A percentile compares a stretch with the other conserved stretches of the same genome.
phyloP scores from a whole-genome alignment of 2,329 filamentous ascomycete species.

The Xylaria sp. region DNA sequence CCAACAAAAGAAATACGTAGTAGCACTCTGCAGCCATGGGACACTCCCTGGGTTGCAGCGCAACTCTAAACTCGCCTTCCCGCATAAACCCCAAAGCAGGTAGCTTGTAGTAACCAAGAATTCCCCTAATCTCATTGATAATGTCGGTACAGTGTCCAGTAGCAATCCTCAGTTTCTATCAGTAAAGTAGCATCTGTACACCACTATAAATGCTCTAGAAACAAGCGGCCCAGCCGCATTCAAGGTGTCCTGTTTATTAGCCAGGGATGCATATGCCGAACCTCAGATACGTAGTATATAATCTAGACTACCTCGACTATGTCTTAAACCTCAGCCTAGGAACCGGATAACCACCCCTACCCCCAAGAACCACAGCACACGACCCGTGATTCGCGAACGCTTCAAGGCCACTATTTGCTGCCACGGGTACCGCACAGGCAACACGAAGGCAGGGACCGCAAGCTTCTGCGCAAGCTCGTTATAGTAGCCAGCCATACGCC shows the following conservation, averaged over 20 bases:
- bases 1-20: conserved; percentile 12
- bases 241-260: neutral
- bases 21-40: conserved; percentile 16
- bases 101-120: conserved; percentile 10
- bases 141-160: conserved; percentile 7
- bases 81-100: conserved; percentile 8
- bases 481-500: neutral
- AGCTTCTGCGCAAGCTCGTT: conserved; percentile 1
- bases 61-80: conserved; percentile 22
- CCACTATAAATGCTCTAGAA: conserved; percentile 12
- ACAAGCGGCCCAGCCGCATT: conserved; percentile 15
- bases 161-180: neutral
- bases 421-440: neutral
- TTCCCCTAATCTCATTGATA: conserved; percentile 3
- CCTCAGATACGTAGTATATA: neutral
- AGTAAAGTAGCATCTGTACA: conserved; percentile 25
- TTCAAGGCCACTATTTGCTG: neutral
- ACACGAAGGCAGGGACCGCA: neutral
- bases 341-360: conserved; percentile 1
- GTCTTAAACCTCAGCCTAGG: conserved; percentile 12
- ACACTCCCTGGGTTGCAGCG: conserved; percentile 12
- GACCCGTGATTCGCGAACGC: neutral
- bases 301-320: neutral
- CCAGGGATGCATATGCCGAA: conserved; percentile 2
- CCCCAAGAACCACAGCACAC: neutral